A percentile compares a stretch with the other conserved stretches of the same genome.
Conservation (phyloP, 179 eudicot genomes). For the Heliamphora pulchella region DNA sequence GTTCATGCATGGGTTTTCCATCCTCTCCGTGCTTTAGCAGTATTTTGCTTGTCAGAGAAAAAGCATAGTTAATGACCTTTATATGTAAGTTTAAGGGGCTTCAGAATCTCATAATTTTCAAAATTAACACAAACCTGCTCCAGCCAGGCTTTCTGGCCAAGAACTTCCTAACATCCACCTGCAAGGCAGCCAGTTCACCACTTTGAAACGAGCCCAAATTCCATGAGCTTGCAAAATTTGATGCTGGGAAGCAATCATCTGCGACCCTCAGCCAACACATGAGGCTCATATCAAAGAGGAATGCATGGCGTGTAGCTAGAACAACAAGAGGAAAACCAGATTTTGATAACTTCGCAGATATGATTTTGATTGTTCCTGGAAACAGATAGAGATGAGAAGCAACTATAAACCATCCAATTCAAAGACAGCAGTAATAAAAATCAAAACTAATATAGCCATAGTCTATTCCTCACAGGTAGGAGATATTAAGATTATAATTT, state of each 20-base stretch:
- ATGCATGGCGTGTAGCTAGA: constrained; percentile 92
- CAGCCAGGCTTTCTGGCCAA: constrained; percentile 95
- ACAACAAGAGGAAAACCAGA: constrained; percentile 85
- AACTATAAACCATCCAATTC: neutral
- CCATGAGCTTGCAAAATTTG: constrained; percentile 92
- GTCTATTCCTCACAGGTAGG: neutral
- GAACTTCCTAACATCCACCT: constrained; percentile 86
- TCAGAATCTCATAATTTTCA: no score
- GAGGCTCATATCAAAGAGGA: constrained; percentile 76
- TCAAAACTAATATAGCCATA: neutral
- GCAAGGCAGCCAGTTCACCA: constrained; percentile 88
- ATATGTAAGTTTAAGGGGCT: neutral
- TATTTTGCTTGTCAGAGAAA: neutral
- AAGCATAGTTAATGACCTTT: neutral
- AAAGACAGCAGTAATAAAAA: neutral
- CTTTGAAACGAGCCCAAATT: constrained; percentile 73
- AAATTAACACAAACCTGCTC: constrained; percentile 59
- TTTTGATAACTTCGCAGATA: constrained; percentile 79
- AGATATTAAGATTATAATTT: neutral
- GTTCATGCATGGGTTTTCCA: no score
- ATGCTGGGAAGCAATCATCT: constrained; percentile 89
- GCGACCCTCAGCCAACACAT: constrained; percentile 97
- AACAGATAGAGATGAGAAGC: constrained; percentile 8
- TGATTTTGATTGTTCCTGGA: constrained; percentile 76
- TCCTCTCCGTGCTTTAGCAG: neutral